Evolutionary conservation across 371 early-diverging fungal genomes (phyloP), one percentile per base, ranked within the genome.

Genomic region (Thermomucor indicae-seudaticae): DNA sequence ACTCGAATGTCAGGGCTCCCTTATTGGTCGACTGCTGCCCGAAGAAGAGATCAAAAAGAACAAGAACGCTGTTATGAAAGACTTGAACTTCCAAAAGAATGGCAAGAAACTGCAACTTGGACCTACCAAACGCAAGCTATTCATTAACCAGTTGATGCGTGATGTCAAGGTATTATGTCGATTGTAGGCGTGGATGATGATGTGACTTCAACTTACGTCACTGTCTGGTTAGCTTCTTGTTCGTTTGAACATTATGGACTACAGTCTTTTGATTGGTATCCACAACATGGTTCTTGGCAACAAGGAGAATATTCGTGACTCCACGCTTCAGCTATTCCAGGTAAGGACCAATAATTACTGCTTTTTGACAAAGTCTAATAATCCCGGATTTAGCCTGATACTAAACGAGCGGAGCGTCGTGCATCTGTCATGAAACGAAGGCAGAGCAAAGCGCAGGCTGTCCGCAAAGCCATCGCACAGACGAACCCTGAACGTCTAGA

Each of bases 41-140:
- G 79, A 83, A 51, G 89, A 90, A 53, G 94, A 93, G 49, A 70
- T 85, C 16, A 73, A 72, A 38, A 81, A 76, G 49, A 87, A 87
- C 57, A 93, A 95, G 7, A 71, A 85, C 28, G 89, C 92, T 1
- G 92, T 92, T 12, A 81, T 95, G 78, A 98, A 98, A 69, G 98
- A 98, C 75, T 67, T 92, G 51, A 96, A 98, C 65, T 98, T 96
- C 94, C 64, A 89, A 53, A 80, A 88, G 17, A 72, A 80, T 45
- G 71, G 76, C n/a, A 74, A 84, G 19, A 84, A 86, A 59, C 65
- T 98, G 39, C 68, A 86, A 39, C 67, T 98, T 14, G 96, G 96
- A 7, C 92, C 96, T 1, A 70, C 71, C 29, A 95, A 93, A 65
- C 74, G 89, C 22, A 73, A 73, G n/a, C 40, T 84, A 41, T 87